Percentiles rank a stretch among this genome's conserved stretches.
phyloP scores from a whole-genome alignment of 208 protist genomes.

The Trichomonas vaginalis region DNA sequence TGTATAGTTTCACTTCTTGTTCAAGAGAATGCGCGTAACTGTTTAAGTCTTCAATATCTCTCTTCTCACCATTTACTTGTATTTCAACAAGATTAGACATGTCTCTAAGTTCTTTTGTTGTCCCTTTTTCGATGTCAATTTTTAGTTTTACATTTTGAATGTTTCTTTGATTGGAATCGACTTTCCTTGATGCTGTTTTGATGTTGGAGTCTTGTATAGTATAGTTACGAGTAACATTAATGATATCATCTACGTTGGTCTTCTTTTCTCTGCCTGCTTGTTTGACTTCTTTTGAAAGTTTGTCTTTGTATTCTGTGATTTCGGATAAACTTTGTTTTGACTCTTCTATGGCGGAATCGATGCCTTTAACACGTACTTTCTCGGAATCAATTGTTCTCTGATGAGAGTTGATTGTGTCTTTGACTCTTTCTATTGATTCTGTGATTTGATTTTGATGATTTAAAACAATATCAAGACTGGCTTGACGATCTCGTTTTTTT shows the following conservation, averaged over 20 bases:
- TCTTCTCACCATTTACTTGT: not conserved
- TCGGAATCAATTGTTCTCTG: not conserved
- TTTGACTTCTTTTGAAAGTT: not conserved
- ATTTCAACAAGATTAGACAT: not conserved
- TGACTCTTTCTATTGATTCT: too few relatives aligned
- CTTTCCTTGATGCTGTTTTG: not conserved
- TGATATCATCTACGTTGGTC: conserved; percentile 67
- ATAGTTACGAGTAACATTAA: conserved; percentile 67
- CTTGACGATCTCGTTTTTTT: not conserved
- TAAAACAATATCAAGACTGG: not conserved
- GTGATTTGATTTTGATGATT: not conserved
- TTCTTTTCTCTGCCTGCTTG: conserved; percentile 70
- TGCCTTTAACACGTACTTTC: not conserved
- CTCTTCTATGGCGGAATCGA: not conserved
- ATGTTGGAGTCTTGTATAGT: conserved; percentile 66
- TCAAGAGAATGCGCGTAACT: not conserved
- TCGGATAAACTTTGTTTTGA: not conserved
- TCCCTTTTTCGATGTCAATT: not conserved
- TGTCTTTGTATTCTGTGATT: not conserved
- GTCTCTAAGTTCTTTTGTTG: conserved; percentile 17
- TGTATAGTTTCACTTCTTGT: not conserved
- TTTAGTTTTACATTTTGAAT: not conserved
- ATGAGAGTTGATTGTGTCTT: not conserved
- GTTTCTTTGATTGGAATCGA: not conserved
- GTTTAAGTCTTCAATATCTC: not conserved